A percentile compares a stretch with the other conserved stretches of the same genome.
These are phyloP conservation scores for Fusarium tjaetaba DNA, from an alignment of 2,329 filamentous ascomycete genomes.

Conservation along the genomic window DNA sequence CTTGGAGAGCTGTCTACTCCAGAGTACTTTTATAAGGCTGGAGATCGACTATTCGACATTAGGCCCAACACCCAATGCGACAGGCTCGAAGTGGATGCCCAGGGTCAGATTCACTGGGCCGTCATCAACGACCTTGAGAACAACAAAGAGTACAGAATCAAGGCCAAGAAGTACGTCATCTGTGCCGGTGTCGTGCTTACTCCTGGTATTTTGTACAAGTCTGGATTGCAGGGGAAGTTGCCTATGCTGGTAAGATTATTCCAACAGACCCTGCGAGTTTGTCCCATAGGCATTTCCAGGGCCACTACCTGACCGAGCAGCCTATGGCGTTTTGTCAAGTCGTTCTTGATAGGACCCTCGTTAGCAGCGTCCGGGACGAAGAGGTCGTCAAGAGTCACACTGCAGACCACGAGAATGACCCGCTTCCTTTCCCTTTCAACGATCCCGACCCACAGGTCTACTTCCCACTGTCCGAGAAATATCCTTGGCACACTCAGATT, in stretches of 20 bases:
- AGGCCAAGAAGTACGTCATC: not conserved
- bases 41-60: not conserved
- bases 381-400: not conserved
- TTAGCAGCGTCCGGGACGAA: not conserved
- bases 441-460: not conserved
- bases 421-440: not conserved
- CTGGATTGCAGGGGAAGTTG: not conserved
- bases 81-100: not conserved
- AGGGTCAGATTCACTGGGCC: not conserved
- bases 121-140: not conserved
- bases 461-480: not conserved
- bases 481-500: slow-evolving; percentile 9
- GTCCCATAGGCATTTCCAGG: not conserved
- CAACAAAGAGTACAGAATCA: not conserved
- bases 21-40: not conserved
- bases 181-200: slow-evolving; percentile 3
- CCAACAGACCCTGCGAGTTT: no score
- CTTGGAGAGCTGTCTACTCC: not conserved
- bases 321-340: slow-evolving; percentile 6
- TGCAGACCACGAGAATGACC: not conserved
- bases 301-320: slow-evolving; percentile 4
- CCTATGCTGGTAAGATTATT: no score
- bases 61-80: slow-evolving; percentile 2
- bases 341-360: not conserved
- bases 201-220: not conserved